Conservation (phyloP, 2,329 filamentous ascomycete species). For the Aspergillus pseudoglaucus region DNA sequence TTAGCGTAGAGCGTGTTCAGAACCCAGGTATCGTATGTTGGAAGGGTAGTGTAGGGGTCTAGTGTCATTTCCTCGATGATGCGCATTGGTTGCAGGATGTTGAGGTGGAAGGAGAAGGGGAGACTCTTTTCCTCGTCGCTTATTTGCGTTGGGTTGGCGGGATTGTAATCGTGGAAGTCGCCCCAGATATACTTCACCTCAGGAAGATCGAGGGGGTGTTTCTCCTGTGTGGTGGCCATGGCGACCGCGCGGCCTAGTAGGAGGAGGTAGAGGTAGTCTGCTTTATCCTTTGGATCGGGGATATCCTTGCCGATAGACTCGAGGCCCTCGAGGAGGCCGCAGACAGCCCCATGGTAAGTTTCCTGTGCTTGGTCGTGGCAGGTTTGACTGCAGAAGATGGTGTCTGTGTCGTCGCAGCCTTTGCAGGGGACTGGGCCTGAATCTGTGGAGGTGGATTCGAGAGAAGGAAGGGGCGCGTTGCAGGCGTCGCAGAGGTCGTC, state of each 20-base stretch:
- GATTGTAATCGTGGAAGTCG: slow-evolving; percentile 46
- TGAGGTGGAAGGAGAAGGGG: slow-evolving; percentile 56
- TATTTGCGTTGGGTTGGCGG: slow-evolving; percentile 6
- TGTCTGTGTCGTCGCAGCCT: slow-evolving; percentile 53
- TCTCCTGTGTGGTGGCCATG: slow-evolving; percentile 53
- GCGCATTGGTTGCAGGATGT: slow-evolving; percentile 54
- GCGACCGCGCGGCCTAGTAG: slow-evolving; percentile 54
- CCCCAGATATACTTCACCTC: slow-evolving; percentile 62
- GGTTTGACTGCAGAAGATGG: slow-evolving; percentile 53
- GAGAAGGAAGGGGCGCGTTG: slow-evolving; percentile 62
- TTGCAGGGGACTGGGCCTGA: slow-evolving; percentile 45
- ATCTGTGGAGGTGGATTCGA: slow-evolving; percentile 28
- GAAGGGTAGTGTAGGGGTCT: slow-evolving; percentile 48
- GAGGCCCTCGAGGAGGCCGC: slow-evolving; percentile 45
- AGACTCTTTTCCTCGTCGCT: slow-evolving; percentile 39
- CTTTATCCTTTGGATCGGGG: slow-evolving; percentile 49
- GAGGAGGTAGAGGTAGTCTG: slow-evolving; percentile 55
- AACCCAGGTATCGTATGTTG: slow-evolving; percentile 49
- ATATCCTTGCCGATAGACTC: slow-evolving; percentile 55
- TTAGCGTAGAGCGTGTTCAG: slow-evolving; percentile 90
- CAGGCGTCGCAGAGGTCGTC: slow-evolving; percentile 87
- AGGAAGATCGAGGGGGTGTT: slow-evolving; percentile 54
- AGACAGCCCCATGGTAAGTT: slow-evolving; percentile 54
- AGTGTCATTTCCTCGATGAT: slow-evolving; percentile 58
- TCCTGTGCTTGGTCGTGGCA: slow-evolving; percentile 52